A percentile compares a stretch with the other conserved stretches of the same genome.
phyloP scores from a whole-genome alignment of 2,329 filamentous ascomycete species.

The Alternaria gansuensis region DNA sequence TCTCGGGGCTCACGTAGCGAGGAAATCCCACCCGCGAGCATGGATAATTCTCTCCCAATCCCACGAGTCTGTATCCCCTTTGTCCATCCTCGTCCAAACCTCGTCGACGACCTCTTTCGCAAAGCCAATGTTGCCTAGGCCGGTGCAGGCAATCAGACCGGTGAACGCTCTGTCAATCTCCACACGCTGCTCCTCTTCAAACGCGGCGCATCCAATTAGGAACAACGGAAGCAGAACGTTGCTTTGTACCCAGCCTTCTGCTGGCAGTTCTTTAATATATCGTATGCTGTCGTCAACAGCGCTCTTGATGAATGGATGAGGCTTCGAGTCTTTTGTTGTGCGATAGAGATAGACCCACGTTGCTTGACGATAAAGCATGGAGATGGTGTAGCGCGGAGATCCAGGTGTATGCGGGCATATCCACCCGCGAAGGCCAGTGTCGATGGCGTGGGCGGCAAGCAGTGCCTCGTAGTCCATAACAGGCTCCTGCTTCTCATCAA shows the following conservation, averaged over 20 bases:
- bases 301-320: constrained; percentile 63
- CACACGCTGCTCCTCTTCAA: constrained; percentile 63
- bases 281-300: constrained; percentile 67
- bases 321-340: constrained; percentile 66
- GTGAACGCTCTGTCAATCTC: constrained; percentile 64
- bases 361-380: constrained; percentile 68
- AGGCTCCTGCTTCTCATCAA: constrained; percentile 69
- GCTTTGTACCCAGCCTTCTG: constrained; percentile 64
- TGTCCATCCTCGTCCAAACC: constrained; percentile 57
- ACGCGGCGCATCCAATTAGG: constrained; percentile 68
- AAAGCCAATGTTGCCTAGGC: constrained; percentile 66
- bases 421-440: constrained; percentile 78
- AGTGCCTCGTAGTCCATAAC: constrained; percentile 77
- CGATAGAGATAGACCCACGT: constrained; percentile 71
- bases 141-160: constrained; percentile 64
- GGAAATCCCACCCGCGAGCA: constrained; percentile 67
- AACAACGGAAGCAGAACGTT: constrained; percentile 70
- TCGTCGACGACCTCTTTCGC: constrained; percentile 65
- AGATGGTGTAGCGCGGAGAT: constrained; percentile 64
- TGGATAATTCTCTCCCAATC: constrained; percentile 70
- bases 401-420: constrained; percentile 65
- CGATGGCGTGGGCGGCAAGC: constrained; percentile 77
- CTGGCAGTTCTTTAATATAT: constrained; percentile 65
- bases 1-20: constrained; percentile 60
- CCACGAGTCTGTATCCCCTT: constrained; percentile 51